Evolutionary conservation across 768 basidiomycete genomes (phyloP).

Genomic region (Candolleomyces efflorescens): DNA sequence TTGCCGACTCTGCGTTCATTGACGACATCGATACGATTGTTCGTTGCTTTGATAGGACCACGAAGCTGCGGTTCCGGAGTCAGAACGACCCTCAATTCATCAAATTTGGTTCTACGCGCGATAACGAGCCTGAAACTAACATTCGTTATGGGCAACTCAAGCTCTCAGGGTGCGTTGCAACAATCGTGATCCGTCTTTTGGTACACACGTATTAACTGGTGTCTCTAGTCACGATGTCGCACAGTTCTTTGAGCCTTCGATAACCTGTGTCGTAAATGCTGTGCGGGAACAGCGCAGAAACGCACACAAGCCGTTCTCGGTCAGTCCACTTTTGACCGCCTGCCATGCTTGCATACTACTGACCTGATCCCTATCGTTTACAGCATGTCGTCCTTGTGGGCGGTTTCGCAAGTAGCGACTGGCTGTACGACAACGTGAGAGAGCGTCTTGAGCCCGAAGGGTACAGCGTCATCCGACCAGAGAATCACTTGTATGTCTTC

Average conservation of each 20-base stretch:
- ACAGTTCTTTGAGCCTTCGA: slow-evolving; percentile 18
- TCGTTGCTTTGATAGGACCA: slow-evolving; percentile 16
- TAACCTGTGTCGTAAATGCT: slow-evolving; percentile 19
- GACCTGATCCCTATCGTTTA: background rate
- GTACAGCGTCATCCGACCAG: slow-evolving; percentile 12
- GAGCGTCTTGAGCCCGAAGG: slow-evolving; percentile 6
- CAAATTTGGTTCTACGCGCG: slow-evolving; percentile 18
- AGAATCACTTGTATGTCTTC: slow-evolving; percentile 11
- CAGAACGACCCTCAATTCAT: slow-evolving; percentile 16
- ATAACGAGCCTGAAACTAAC: slow-evolving; percentile 13
- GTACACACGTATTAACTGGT: background rate
- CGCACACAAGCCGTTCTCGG: slow-evolving; percentile 13
- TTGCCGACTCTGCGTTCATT: slow-evolving; percentile 10
- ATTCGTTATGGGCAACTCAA: slow-evolving; percentile 18
- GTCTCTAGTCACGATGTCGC: slow-evolving; percentile 17
- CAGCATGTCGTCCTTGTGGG: slow-evolving; percentile 20
- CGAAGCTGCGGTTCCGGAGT: slow-evolving; percentile 17
- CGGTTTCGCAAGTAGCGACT: slow-evolving; percentile 20
- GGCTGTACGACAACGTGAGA: slow-evolving; percentile 15
- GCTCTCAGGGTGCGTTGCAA: slow-evolving; percentile 13
- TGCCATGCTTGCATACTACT: too few relatives aligned
- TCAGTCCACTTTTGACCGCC: background rate
- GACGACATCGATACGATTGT: slow-evolving; percentile 16
- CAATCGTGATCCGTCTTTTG: background rate
- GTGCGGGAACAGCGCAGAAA: slow-evolving; percentile 14